Evolutionary conservation across 2,329 filamentous ascomycete genomes (phyloP).

Genomic region (Calonectria leucothoes): DNA sequence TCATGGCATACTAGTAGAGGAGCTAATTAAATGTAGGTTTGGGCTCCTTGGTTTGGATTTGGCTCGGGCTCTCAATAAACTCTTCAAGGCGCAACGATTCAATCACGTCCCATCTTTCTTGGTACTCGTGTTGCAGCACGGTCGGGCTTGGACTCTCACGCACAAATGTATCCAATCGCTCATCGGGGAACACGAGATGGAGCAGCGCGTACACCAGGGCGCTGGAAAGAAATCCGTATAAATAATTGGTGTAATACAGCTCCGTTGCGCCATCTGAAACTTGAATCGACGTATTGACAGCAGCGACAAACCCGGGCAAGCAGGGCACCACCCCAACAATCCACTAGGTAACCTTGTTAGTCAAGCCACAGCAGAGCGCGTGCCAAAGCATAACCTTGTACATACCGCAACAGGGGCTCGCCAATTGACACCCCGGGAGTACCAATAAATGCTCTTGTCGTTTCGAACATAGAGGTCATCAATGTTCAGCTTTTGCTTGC

Average conservation of each 20-base stretch:
- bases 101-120: constrained; percentile 47
- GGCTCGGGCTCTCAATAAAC: not conserved
- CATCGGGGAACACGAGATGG: constrained; percentile 45
- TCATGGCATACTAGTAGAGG: not conserved
- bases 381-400: not conserved
- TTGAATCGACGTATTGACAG: constrained; percentile 48
- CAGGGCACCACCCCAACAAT: constrained; percentile 51
- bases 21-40: constrained; percentile 9
- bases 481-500: constrained; percentile 48
- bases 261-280: constrained; percentile 52
- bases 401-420: constrained; percentile 52
- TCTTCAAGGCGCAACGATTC: constrained; percentile 26
- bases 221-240: constrained; percentile 52
- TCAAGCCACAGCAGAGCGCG: not conserved
- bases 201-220: constrained; percentile 45
- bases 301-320: constrained; percentile 56
- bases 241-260: constrained; percentile 53
- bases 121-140: constrained; percentile 44
- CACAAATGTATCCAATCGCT: constrained; percentile 45
- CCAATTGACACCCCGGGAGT: constrained; percentile 53
- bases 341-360: constrained; percentile 46
- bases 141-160: constrained; percentile 32
- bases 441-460: constrained; percentile 52
- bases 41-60: constrained; percentile 15
- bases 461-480: constrained; percentile 49